A percentile compares a stretch with the other conserved stretches of the same genome.
Evolutionary conservation across 768 basidiomycete species (phyloP).

Genomic region (Omphalotus guepiniiformis): DNA sequence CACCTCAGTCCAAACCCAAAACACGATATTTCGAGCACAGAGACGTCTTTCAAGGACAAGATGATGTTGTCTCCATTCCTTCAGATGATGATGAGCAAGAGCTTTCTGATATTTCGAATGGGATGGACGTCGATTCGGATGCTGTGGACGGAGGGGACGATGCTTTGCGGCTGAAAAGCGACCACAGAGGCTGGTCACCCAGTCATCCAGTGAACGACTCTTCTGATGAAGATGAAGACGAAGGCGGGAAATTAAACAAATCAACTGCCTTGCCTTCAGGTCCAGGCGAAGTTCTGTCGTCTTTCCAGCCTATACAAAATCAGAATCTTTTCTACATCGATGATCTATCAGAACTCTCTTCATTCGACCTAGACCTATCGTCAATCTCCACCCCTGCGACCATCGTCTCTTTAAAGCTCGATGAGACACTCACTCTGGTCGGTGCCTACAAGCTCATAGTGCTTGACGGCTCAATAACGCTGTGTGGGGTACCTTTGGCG

Average conservation of each 20-base stretch:
- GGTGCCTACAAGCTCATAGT: constrained; percentile 63
- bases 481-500: constrained; percentile 51
- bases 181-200: constrained; percentile 46
- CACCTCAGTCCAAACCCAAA: constrained; percentile 16
- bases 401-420: constrained; percentile 39
- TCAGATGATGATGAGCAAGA: constrained; percentile 32
- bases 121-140: not conserved
- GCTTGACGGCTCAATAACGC: constrained; percentile 52
- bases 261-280: not conserved
- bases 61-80: constrained; percentile 36
- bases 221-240: constrained; percentile 41
- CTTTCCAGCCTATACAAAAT: constrained; percentile 42
- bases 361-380: constrained; percentile 21
- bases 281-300: constrained; percentile 22
- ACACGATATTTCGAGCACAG: constrained; percentile 30
- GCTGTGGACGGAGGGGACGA: constrained; percentile 10
- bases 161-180: constrained; percentile 11
- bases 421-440: constrained; percentile 59
- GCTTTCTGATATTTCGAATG: constrained; percentile 16
- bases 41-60: constrained; percentile 30
- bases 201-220: constrained; percentile 46
- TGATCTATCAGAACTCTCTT: constrained; percentile 31
- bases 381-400: constrained; percentile 22
- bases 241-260: constrained; percentile 10
- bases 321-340: constrained; percentile 45